Evolutionary conservation across 73 alveolate species (phyloP).

Genomic region (Paramecium caudatum): DNA sequence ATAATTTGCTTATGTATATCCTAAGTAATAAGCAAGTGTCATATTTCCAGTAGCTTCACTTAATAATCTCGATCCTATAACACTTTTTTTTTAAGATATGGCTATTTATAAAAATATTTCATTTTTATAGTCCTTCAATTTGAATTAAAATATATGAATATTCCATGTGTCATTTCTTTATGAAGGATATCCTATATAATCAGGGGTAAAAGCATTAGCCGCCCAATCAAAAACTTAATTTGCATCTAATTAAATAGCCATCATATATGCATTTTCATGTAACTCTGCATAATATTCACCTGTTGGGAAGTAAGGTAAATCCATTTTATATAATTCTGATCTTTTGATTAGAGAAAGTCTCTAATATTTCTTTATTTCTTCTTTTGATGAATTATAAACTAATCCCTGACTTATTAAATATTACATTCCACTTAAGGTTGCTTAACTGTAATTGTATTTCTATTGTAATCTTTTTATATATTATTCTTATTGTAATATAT

Average conservation of each 20-base stretch:
- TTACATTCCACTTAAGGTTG: not conserved
- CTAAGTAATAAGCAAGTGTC: not conserved
- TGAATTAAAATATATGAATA: not conserved
- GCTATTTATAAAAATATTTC: conserved; percentile 13
- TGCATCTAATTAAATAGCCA: not conserved
- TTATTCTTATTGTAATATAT: not conserved
- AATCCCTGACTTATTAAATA: not conserved
- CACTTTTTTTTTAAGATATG: not conserved
- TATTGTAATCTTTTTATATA: not conserved
- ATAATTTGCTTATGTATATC: not conserved
- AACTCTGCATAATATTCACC: not conserved
- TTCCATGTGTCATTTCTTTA: not conserved
- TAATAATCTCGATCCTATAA: not conserved
- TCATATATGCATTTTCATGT: not conserved
- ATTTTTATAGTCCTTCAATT: not conserved
- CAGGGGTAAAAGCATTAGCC: not conserved
- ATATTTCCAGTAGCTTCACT: not conserved
- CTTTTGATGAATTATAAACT: too few species aligned
- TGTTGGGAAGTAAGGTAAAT: too few species aligned
- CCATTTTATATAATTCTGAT: too few species aligned
- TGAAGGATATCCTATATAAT: not conserved
- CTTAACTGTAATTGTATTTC: not conserved
- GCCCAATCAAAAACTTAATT: not conserved
- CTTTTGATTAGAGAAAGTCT: too few species aligned
- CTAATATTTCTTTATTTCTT: too few species aligned